These are phyloP conservation scores for Mytilinidion resinicola DNA, from an alignment of 495 filamentous ascomycete species.

Conservation along the genomic window DNA sequence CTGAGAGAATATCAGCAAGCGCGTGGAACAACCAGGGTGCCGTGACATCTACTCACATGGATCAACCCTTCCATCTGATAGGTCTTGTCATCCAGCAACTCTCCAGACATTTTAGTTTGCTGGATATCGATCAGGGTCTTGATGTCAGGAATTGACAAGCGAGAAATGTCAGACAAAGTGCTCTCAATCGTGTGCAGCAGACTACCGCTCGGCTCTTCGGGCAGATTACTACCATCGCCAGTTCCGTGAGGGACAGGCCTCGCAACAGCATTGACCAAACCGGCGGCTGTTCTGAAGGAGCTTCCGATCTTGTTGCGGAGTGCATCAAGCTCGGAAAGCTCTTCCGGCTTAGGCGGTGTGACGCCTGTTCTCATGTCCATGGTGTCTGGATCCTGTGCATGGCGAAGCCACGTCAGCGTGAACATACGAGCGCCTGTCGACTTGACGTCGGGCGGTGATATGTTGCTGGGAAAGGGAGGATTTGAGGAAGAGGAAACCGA, in stretches of 20 bases:
- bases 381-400: background rate
- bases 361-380: slow-evolving; percentile 10
- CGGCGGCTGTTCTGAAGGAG: slow-evolving; percentile 24
- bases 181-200: slow-evolving; percentile 17
- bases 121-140: slow-evolving; percentile 43
- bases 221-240: slow-evolving; percentile 34
- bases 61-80: slow-evolving; percentile 55
- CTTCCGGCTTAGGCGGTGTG: slow-evolving; percentile 10
- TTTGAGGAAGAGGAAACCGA: too few relatives aligned
- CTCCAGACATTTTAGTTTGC: slow-evolving; percentile 26
- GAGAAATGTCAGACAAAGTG: slow-evolving; percentile 31
- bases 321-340: slow-evolving; percentile 22
- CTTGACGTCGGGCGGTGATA: too few relatives aligned
- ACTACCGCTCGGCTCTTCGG: slow-evolving; percentile 27
- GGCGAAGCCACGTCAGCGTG: too few relatives aligned
- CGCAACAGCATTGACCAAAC: slow-evolving; percentile 20
- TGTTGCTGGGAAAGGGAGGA: too few relatives aligned
- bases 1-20: slow-evolving; percentile 5
- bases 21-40: background rate
- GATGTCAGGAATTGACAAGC: slow-evolving; percentile 40
- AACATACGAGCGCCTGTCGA: too few relatives aligned
- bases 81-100: slow-evolving; percentile 38
- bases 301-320: slow-evolving; percentile 16
- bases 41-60: slow-evolving; percentile 29
- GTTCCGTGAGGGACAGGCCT: slow-evolving; percentile 33